phyloP scores from a whole-genome alignment of 495 filamentous ascomycete species.

The Penicillium bialowiezense region DNA sequence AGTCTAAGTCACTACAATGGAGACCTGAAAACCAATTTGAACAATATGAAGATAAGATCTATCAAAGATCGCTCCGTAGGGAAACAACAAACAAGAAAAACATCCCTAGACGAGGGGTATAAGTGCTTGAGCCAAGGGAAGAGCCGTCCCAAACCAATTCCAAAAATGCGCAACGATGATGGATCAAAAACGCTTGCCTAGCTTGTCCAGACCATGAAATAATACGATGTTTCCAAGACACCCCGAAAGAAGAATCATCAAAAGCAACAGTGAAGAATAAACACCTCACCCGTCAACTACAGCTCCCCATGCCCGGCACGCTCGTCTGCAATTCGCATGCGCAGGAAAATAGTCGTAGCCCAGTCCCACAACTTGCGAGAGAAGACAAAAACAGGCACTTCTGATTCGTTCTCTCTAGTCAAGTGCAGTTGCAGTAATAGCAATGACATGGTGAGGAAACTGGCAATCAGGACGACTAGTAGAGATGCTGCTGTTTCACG shows the following conservation, averaged over 20 bases:
- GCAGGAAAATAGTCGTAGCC: constrained; percentile 38
- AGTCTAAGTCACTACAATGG: background rate
- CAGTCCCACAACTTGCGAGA: constrained; percentile 45
- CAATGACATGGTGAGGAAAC: constrained; percentile 71
- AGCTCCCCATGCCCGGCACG: constrained; percentile 18
- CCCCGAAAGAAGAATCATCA: constrained; percentile 1
- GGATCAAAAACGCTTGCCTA: background rate
- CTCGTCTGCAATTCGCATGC: constrained; percentile 40
- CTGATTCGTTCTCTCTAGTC: constrained; percentile 60
- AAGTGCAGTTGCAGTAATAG: constrained; percentile 67
- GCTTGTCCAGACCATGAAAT: background rate
- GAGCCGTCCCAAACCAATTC: background rate
- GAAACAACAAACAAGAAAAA: constrained; percentile 3
- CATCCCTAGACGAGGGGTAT: constrained; percentile 5
- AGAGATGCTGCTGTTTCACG: constrained; percentile 79
- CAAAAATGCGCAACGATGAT: background rate
- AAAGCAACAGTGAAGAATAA: background rate
- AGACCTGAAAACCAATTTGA: background rate
- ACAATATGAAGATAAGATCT: constrained; percentile 15
- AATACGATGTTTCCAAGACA: constrained; percentile 3
- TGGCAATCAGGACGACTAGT: constrained; percentile 69
- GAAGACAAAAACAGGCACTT: constrained; percentile 61
- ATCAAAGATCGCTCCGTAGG: constrained; percentile 8
- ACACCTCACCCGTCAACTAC: constrained; percentile 7
- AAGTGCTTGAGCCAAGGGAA: background rate